Evolutionary conservation across 441 rosid genomes (phyloP).

Genomic region (Flueggea neowawraea): DNA sequence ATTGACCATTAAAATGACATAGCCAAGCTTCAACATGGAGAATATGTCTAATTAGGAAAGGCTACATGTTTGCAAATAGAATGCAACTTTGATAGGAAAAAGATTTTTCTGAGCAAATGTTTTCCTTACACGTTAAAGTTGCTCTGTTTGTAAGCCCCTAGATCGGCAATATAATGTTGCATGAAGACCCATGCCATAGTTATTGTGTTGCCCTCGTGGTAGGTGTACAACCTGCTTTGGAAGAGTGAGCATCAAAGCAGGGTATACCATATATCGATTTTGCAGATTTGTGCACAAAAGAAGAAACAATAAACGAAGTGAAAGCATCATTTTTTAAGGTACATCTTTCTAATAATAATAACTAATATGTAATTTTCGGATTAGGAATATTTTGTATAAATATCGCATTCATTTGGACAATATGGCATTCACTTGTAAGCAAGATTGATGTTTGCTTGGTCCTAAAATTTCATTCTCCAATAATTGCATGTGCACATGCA

Average conservation of each 20-base stretch:
- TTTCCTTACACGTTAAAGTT: constrained; percentile 72
- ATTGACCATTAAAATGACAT: constrained; percentile 95
- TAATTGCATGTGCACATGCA: too few species aligned
- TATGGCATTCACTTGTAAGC: too few species aligned
- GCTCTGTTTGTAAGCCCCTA: constrained; percentile 63
- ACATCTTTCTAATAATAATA: constrained; percentile 8
- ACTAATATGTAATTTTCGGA: too few species aligned
- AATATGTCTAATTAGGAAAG: constrained; percentile 96
- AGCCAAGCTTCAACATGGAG: constrained; percentile 97
- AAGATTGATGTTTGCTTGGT: too few species aligned
- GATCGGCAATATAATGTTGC: constrained; percentile 82
- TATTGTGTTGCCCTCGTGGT: constrained; percentile 93
- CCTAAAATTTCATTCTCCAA: too few species aligned
- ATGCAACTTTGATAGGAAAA: not conserved
- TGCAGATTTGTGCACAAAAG: constrained; percentile 60
- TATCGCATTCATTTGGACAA: too few species aligned
- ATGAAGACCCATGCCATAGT: constrained; percentile 88
- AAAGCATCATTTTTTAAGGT: constrained; percentile 75
- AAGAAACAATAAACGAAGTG: constrained; percentile 66
- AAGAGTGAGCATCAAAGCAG: constrained; percentile 79
- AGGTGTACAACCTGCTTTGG: constrained; percentile 55
- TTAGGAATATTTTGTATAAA: too few species aligned
- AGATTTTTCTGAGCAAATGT: constrained; percentile 11
- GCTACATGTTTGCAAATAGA: constrained; percentile 31
- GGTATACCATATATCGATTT: constrained; percentile 48